Evolutionary conservation across 2,329 filamentous ascomycete species (phyloP).

Genomic region (Talaromyces marneffei): DNA sequence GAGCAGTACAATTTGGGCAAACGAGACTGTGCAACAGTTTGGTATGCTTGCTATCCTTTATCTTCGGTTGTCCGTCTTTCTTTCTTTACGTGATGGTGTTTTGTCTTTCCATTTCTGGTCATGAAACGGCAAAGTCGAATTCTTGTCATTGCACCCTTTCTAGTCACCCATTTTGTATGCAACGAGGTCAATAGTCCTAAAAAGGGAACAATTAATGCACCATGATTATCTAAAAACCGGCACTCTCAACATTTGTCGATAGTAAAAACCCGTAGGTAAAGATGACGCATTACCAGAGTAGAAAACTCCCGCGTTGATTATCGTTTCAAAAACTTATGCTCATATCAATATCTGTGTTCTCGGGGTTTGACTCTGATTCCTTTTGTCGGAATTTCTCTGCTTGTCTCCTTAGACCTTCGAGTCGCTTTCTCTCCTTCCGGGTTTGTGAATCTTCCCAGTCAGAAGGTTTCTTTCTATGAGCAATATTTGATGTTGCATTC

Average conservation of each 20-base stretch:
- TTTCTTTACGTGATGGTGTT: neutral
- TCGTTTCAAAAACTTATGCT: neutral
- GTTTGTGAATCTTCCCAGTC: constrained; percentile 36
- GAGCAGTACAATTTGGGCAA: neutral
- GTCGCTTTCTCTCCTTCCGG: constrained; percentile 36
- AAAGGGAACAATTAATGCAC: neutral
- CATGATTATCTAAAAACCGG: neutral
- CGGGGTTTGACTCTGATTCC: constrained; percentile 8
- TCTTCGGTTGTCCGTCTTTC: neutral
- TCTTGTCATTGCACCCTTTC: neutral
- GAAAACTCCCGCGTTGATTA: neutral
- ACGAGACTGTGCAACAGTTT: neutral
- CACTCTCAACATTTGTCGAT: neutral
- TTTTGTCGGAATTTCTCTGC: constrained; percentile 17
- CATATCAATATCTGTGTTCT: constrained; percentile 16
- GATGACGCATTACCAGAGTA: neutral
- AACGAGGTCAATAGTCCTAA: constrained; percentile 1
- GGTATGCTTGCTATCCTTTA: neutral
- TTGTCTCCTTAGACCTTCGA: constrained; percentile 37
- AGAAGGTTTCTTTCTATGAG: constrained; percentile 16
- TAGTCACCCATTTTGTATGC: neutral
- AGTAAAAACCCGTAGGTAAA: neutral
- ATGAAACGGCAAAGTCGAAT: neutral
- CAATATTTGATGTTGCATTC: neutral
- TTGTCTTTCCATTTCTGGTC: neutral